Conservation (phyloP, 164 flowering plant species). For the Vitis amurensis region DNA sequence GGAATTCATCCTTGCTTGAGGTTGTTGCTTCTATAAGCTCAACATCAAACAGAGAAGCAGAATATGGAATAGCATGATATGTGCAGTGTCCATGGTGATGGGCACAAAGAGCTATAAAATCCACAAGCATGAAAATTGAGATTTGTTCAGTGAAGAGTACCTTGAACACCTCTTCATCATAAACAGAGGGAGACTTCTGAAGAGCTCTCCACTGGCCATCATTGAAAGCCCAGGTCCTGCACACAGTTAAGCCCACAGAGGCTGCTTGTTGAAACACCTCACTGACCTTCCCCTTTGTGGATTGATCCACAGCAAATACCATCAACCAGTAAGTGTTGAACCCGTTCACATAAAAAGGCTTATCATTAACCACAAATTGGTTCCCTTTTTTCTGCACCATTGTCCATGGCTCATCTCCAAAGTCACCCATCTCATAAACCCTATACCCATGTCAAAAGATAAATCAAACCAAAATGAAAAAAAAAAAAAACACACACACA, state of each 20-base stretch:
- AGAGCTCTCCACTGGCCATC: slow-evolving; percentile 96
- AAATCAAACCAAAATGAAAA: background rate
- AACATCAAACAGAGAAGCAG: background rate
- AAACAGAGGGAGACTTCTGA: slow-evolving; percentile 83
- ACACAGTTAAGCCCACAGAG: slow-evolving; percentile 76
- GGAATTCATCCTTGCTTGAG: background rate
- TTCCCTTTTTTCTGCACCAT: slow-evolving; percentile 81
- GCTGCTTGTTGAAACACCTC: slow-evolving; percentile 85
- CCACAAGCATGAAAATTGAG: background rate
- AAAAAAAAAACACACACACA: no score
- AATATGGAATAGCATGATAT: background rate
- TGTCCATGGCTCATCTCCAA: slow-evolving; percentile 62
- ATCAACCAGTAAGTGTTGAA: slow-evolving; percentile 97
- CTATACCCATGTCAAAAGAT: slow-evolving; percentile 18
- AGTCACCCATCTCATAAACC: slow-evolving; percentile 22
- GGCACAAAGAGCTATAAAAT: no score
- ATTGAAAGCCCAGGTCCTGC: slow-evolving; percentile 97
- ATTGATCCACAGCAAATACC: slow-evolving; percentile 83
- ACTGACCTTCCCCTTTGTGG: slow-evolving; percentile 75
- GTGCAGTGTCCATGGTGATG: no score
- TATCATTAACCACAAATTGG: slow-evolving; percentile 62
- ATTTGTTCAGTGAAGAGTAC: slow-evolving; percentile 23
- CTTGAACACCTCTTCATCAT: slow-evolving; percentile 90
- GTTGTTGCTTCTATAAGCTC: background rate
- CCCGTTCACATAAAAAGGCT: slow-evolving; percentile 82